Percentiles rank a stretch among this genome's conserved stretches.
Conservation (phyloP, 139 green algal genomes). For the Closterium sp. region DNA sequence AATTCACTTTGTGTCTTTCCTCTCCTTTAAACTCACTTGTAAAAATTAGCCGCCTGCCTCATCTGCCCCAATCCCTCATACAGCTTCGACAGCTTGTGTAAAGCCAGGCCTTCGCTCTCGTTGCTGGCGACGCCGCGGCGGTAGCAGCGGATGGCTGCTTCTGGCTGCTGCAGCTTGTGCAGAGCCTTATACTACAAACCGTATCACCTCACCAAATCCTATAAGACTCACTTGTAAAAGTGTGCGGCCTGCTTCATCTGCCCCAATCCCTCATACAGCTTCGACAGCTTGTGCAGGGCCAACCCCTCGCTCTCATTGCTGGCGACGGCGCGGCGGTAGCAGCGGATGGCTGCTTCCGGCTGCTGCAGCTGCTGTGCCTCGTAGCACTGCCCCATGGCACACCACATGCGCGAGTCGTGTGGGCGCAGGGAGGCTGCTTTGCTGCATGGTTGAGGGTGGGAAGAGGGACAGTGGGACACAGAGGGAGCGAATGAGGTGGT, state of each 20-base stretch:
- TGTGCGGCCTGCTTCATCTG: slow-evolving; percentile 44
- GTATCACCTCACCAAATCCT: too few species aligned
- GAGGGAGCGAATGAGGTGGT: too few species aligned
- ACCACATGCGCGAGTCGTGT: slow-evolving; percentile 95
- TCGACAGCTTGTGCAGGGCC: slow-evolving; percentile 75
- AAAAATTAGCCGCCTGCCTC: slow-evolving; percentile 44
- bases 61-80: slow-evolving; percentile 59
- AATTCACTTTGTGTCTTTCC: background rate
- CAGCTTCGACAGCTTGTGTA: slow-evolving; percentile 75
- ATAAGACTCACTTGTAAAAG: slow-evolving; percentile 42
- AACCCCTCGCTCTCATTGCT: slow-evolving; percentile 81
- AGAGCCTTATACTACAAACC: slow-evolving; percentile 90
- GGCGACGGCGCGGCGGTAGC: slow-evolving; percentile 21
- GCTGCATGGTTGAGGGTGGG: background rate
- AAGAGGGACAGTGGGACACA: too few species aligned
- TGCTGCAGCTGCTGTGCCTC: slow-evolving; percentile 69
- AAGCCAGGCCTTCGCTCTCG: slow-evolving; percentile 83
- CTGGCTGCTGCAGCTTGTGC: slow-evolving; percentile 60
- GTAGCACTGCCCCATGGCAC: slow-evolving; percentile 94
- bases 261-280: slow-evolving; percentile 65
- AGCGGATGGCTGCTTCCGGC: slow-evolving; percentile 77
- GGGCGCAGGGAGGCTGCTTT: background rate
- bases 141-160: slow-evolving; percentile 89
- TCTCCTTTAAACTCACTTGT: background rate
- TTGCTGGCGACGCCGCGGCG: slow-evolving; percentile 52